Evolutionary conservation across 2,329 filamentous ascomycete species (phyloP).

Genomic region (Botryotinia convoluta): DNA sequence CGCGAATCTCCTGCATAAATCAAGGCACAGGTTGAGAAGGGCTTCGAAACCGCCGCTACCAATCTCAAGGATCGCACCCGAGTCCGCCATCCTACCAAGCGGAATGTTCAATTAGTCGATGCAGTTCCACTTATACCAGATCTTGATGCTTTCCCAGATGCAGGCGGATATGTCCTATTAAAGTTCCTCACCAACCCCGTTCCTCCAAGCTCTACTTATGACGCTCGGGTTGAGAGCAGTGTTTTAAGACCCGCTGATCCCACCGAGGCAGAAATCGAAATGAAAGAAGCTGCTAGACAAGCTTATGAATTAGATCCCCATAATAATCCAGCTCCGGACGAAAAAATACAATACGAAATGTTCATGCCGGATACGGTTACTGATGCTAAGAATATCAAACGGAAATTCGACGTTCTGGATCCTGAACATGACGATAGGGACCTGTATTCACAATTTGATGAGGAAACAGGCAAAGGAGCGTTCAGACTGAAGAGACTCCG

Average conservation of each 20-base stretch:
- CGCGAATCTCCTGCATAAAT: slow-evolving; percentile 64
- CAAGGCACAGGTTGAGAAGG: slow-evolving; percentile 64
- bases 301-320: slow-evolving; percentile 56
- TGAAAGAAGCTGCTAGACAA: slow-evolving; percentile 48
- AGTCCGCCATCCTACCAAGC: slow-evolving; percentile 57
- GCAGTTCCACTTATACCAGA: slow-evolving; percentile 63
- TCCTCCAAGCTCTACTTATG: slow-evolving; percentile 51
- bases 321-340: slow-evolving; percentile 54
- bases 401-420: slow-evolving; percentile 58
- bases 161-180: slow-evolving; percentile 66
- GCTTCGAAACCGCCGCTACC: slow-evolving; percentile 54
- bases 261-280: slow-evolving; percentile 52
- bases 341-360: slow-evolving; percentile 64
- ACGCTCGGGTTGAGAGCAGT: slow-evolving; percentile 59
- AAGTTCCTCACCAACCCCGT: slow-evolving; percentile 68
- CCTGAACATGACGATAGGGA: slow-evolving; percentile 52
- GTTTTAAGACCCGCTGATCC: slow-evolving; percentile 60
- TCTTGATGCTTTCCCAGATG: slow-evolving; percentile 66
- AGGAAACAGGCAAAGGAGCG: slow-evolving; percentile 44
- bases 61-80: slow-evolving; percentile 53
- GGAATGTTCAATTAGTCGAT: slow-evolving; percentile 55
- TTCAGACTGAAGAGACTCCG: slow-evolving; percentile 63
- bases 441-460: slow-evolving; percentile 53
- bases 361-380: slow-evolving; percentile 54
- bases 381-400: slow-evolving; percentile 55